Evolutionary conservation across 208 protist genomes (phyloP), one percentile per base, ranked within the genome.

Genomic region (Angomonas ambiguus): DNA sequence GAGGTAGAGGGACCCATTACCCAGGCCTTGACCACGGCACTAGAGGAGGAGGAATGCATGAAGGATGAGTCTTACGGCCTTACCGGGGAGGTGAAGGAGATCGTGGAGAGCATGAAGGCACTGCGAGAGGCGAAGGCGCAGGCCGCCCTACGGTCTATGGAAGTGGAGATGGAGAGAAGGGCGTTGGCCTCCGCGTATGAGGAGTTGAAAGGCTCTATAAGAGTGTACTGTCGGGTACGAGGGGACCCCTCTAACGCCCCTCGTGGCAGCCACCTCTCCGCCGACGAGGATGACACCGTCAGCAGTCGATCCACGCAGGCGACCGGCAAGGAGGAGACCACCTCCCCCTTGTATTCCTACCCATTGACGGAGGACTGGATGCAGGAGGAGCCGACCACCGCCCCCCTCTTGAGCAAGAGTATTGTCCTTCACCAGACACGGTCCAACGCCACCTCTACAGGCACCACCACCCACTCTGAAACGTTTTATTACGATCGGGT

Each of bases 201-300:
- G 69, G 89, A 93, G 71, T 51, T 97, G 27, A 93, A 94, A 48
- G 92, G 92, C 11, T 85, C 88, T 3, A 97, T 97, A 69, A 84
- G 92, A 18, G 92, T 97, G 32, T 96, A 92, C 75, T 95, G 92
- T 61, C 87, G 92, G 5, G 87, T 96, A n/a, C 90, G 88, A 58
- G 86, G 86, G 13, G 22, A 13, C 35, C 4, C 30, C 16, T 31
- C 24, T 22, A 24, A 5, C 49, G 6, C 24, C 49, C n/a, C 49
- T 8, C 16, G 49, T 8, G 38, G 38, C 38, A 45, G 38, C 38
- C 11, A 16, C 38, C 38, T 45, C 38, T 45, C 38, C 38, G 16
- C 38, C 8, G 11, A 45, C 11, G 38, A 45, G 38, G 38, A 11
- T 8, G 32, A 42, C 6, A 49, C 3, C 27, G 27, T 13, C 20